phyloP scores from a whole-genome alignment of 768 basidiomycete species.

The Melanogaster broomeanus region DNA sequence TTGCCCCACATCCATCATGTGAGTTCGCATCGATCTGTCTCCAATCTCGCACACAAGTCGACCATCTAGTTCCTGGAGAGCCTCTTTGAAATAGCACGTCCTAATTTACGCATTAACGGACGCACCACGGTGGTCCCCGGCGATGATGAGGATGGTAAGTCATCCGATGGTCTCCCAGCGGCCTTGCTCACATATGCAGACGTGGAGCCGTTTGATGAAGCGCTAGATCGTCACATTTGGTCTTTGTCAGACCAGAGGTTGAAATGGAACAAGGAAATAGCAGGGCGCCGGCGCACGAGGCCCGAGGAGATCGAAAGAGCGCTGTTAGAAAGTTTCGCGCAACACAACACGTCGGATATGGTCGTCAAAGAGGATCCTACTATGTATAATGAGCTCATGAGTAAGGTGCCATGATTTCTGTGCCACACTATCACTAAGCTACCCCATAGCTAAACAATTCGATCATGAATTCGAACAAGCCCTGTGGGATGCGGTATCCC shows the following conservation, averaged over 20 bases:
- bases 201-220: conserved; percentile 84
- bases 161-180: background rate
- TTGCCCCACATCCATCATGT: conserved; percentile 56
- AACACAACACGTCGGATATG: conserved; percentile 33
- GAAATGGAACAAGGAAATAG: conserved; percentile 73
- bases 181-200: conserved; percentile 37
- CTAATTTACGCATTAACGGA: conserved; percentile 81
- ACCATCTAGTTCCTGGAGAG: conserved; percentile 56
- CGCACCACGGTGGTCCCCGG: conserved; percentile 69
- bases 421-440: conserved; percentile 2
- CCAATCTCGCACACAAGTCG: background rate
- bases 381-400: background rate
- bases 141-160: conserved; percentile 53
- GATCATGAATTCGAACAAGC: conserved; percentile 25
- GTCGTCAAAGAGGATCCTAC: conserved; percentile 19
- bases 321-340: conserved; percentile 39
- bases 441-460: conserved; percentile 18
- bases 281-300: conserved; percentile 61
- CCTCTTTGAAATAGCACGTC: conserved; percentile 60
- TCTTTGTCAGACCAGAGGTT: conserved; percentile 73
- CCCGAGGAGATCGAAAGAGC: conserved; percentile 54
- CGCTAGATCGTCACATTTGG: conserved; percentile 81
- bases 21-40: conserved; percentile 7
- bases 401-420: conserved; percentile 7
- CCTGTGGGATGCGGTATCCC: conserved; percentile 37